A percentile compares a stretch with the other conserved stretches of the same genome.
Conservation (phyloP, 2,329 filamentous ascomycete genomes). For the Cladosporium sp. region DNA sequence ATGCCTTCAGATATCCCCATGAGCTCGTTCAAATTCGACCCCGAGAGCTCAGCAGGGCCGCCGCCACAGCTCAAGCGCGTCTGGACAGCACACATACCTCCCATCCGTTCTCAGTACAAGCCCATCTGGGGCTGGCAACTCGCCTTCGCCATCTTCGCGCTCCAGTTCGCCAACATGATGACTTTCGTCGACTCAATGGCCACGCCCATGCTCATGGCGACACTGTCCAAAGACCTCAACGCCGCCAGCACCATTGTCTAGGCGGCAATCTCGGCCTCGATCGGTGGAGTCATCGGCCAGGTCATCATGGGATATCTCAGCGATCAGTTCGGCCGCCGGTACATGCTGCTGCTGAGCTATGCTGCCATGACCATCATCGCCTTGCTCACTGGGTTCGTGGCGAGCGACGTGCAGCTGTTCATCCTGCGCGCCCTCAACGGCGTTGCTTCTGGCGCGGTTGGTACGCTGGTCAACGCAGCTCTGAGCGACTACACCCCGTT, state of each 20-base stretch:
- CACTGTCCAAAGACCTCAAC: slow-evolving; percentile 21
- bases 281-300: slow-evolving; percentile 25
- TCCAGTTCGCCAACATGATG: slow-evolving; percentile 17
- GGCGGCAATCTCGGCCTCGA: slow-evolving; percentile 24
- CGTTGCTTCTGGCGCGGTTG: slow-evolving; percentile 25
- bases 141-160: slow-evolving; percentile 7
- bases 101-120: slow-evolving; percentile 11
- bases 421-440: slow-evolving; percentile 24
- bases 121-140: background rate
- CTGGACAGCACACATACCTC: slow-evolving; percentile 15
- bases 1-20: slow-evolving; percentile 7
- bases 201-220: slow-evolving; percentile 21
- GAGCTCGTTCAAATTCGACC: background rate
- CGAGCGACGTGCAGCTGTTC: slow-evolving; percentile 14
- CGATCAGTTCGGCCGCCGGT: slow-evolving; percentile 25
- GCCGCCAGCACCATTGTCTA: slow-evolving; percentile 23
- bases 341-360: slow-evolving; percentile 24
- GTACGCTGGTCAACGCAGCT: slow-evolving; percentile 29
- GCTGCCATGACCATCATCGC: slow-evolving; percentile 14
- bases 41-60: background rate
- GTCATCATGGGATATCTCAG: slow-evolving; percentile 28
- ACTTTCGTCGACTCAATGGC: slow-evolving; percentile 22
- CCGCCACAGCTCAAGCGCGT: slow-evolving; percentile 6
- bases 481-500: slow-evolving; percentile 27
- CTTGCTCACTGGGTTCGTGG: slow-evolving; percentile 20